These are phyloP conservation scores for Cytidiella melzeri DNA, from an alignment of 768 basidiomycete genomes.

Conservation along the genomic window DNA sequence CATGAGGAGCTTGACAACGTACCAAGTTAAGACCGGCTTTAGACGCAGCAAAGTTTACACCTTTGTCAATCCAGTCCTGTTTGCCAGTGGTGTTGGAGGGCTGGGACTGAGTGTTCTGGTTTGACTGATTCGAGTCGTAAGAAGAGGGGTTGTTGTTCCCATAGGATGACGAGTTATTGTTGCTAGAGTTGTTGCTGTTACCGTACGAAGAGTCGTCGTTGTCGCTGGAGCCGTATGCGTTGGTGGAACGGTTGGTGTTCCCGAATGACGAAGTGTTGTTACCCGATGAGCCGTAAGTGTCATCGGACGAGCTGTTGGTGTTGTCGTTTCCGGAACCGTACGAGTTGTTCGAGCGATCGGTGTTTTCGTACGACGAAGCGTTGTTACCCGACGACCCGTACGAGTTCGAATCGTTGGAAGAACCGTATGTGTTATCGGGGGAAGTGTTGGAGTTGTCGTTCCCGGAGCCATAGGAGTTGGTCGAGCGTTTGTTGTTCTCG, in stretches of 20 bases:
- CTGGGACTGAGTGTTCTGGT: slow-evolving; percentile 11
- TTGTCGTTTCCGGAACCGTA: slow-evolving; percentile 10
- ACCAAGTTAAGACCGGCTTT: slow-evolving; percentile 40
- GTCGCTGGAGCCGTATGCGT: slow-evolving; percentile 17
- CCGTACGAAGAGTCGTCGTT: slow-evolving; percentile 19
- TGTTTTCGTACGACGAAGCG: slow-evolving; percentile 9
- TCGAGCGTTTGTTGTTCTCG: neutral
- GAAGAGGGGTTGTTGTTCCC: slow-evolving; percentile 8
- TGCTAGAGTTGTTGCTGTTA: slow-evolving; percentile 3
- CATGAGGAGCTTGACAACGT: too few species aligned
- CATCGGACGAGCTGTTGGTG: slow-evolving; percentile 1
- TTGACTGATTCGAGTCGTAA: slow-evolving; percentile 15
- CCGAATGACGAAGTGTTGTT: neutral
- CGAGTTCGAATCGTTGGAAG: too few species aligned
- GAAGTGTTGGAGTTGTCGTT: slow-evolving; percentile 3
- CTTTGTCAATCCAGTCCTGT: slow-evolving; percentile 31
- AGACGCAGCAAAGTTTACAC: slow-evolving; percentile 29
- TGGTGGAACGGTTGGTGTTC: slow-evolving; percentile 1
- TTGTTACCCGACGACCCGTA: slow-evolving; percentile 2
- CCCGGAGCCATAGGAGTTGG: slow-evolving; percentile 5
- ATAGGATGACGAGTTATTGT: slow-evolving; percentile 5
- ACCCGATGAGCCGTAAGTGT: slow-evolving; percentile 9
- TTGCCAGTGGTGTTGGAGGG: slow-evolving; percentile 16
- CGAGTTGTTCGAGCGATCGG: slow-evolving; percentile 8
- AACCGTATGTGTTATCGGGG: too few species aligned